Evolutionary conservation across 73 alveolate genomes (phyloP).

Genomic region (Uronychia setigera): DNA sequence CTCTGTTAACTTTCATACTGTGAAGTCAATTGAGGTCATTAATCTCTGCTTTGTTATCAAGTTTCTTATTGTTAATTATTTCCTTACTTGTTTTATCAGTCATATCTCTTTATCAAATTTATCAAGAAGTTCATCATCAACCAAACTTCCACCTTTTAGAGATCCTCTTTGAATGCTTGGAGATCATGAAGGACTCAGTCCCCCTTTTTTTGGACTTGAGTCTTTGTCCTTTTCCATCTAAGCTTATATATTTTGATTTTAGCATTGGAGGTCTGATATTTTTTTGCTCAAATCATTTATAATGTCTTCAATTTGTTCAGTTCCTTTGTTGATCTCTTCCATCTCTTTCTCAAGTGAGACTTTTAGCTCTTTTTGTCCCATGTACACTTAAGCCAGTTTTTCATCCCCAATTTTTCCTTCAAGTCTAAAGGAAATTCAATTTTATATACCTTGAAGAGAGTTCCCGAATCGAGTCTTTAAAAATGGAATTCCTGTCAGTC

Average conservation of each 20-base stretch:
- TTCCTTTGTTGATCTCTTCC: not conserved
- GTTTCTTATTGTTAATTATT: not conserved
- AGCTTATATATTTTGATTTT: not conserved
- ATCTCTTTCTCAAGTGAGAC: not conserved
- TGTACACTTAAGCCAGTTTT: not conserved
- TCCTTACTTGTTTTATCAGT: not conserved
- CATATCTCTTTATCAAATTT: not conserved
- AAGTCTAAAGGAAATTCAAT: not conserved
- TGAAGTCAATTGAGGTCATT: constrained; percentile 7
- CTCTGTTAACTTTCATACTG: constrained; percentile 11
- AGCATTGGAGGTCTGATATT: not conserved
- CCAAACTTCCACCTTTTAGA: not conserved
- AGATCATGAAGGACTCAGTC: not conserved
- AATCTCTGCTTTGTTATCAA: constrained; percentile 28
- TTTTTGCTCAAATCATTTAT: not conserved
- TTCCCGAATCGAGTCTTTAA: not conserved
- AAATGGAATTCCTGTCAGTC: not conserved
- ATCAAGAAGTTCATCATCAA: not conserved
- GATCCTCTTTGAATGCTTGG: not conserved
- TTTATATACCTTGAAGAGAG: not conserved
- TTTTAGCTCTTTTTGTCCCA: not conserved
- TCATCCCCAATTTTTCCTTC: not conserved
- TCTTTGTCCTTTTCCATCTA: not conserved
- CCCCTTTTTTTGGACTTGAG: not conserved
- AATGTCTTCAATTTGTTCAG: not conserved